Evolutionary conservation across 176 grass and related monocot genomes (phyloP).

Genomic region (Carex parvula): DNA sequence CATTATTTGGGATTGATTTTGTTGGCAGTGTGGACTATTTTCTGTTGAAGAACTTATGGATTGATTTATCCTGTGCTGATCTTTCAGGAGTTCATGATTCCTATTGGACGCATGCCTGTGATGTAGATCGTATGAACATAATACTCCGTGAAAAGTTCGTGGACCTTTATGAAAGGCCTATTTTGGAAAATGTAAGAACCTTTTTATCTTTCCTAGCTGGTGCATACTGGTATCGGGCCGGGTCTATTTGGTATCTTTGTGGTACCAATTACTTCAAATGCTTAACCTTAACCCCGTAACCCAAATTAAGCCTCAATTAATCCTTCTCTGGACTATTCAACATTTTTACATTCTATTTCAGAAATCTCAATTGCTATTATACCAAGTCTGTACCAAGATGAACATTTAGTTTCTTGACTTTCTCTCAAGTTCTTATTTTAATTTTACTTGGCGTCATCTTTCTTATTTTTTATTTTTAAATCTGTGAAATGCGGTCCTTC

Average conservation of each 20-base stretch:
- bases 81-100: constrained; percentile 96
- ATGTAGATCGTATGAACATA: constrained; percentile 89
- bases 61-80: constrained; percentile 3
- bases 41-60: constrained; percentile 19
- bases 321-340: background rate
- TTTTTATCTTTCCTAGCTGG: constrained; percentile 13
- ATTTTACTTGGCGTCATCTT: background rate
- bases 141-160: constrained; percentile 96
- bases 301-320: background rate
- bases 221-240: background rate
- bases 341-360: background rate
- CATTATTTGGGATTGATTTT: background rate
- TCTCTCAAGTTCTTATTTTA: background rate
- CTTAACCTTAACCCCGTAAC: background rate
- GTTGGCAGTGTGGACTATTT: constrained; percentile 8
- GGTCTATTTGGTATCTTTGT: background rate
- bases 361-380: background rate
- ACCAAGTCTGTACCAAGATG: background rate
- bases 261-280: background rate
- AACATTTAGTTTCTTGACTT: background rate
- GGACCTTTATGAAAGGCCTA: constrained; percentile 80
- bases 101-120: constrained; percentile 96
- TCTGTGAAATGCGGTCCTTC: background rate
- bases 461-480: background rate
- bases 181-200: constrained; percentile 79